Conservation (phyloP, 768 basidiomycete species). For the Gloeostereum incarnatum region DNA sequence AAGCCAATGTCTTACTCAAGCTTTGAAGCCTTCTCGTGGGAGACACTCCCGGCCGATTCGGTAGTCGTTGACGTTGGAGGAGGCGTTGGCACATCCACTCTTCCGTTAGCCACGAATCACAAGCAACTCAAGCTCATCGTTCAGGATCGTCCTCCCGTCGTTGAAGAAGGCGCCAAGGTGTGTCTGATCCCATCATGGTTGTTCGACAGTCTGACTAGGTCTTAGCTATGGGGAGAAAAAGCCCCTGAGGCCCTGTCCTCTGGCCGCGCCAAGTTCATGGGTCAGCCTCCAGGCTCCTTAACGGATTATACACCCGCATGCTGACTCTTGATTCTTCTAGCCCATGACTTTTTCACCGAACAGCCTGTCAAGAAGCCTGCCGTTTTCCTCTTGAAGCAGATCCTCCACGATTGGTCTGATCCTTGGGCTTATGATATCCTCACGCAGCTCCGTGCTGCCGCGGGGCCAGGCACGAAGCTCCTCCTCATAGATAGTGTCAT, state of each 20-base stretch:
- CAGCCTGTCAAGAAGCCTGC: conserved; percentile 27
- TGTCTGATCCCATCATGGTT: background rate
- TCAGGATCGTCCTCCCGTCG: conserved; percentile 8
- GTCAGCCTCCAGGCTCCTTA: conserved; percentile 6
- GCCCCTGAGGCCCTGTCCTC: conserved; percentile 12
- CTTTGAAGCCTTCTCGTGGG: conserved; percentile 4
- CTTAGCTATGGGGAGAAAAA: conserved; percentile 13
- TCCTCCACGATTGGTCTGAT: conserved; percentile 50
- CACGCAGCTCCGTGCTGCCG: conserved; percentile 30
- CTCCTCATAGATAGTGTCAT: conserved; percentile 31
- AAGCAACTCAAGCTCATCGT: conserved; percentile 8
- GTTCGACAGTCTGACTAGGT: background rate
- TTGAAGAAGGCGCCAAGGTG: conserved; percentile 8
- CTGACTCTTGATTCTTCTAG: conserved; percentile 10
- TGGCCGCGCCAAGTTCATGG: conserved; percentile 13
- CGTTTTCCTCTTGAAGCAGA: conserved; percentile 35
- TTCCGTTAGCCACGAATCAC: conserved; percentile 6
- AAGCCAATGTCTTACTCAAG: background rate
- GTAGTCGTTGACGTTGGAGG: conserved; percentile 11
- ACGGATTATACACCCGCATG: background rate
- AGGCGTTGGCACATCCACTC: conserved; percentile 6
- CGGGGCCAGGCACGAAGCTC: conserved; percentile 17
- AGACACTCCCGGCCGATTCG: conserved; percentile 1
- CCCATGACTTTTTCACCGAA: conserved; percentile 42
- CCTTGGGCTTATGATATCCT: conserved; percentile 27